Base-by-base conservation (phyloP, 495 filamentous ascomycete species). In the Astrothelium subdiscretum region DNA sequence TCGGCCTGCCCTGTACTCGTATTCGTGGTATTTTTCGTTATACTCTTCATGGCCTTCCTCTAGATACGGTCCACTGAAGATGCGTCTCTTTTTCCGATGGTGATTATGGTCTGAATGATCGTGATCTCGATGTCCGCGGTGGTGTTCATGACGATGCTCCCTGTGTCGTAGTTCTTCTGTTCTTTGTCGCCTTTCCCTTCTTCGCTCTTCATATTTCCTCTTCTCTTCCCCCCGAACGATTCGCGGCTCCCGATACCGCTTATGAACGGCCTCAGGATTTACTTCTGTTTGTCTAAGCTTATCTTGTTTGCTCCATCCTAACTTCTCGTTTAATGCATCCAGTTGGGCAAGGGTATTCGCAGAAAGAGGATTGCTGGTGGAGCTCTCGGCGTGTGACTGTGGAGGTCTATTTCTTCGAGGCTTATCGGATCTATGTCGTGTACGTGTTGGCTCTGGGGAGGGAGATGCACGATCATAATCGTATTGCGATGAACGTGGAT, bases 211-310 rank as follows among this genome's bases (percentile, higher is more conserved):
- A 64, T 63, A 73, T 73, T 61, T 70, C 75, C 62, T 62, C 67
- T 31, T 73, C 58, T 74, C 69, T 73, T 76, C 70, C 67, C 70
- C 70, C 26, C 69, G 66, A 60, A 76, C 69, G 26, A 73, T 62
- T 60, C 71, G 67, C 63, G 67, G 69, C 29, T 65, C 58, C 22
- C 69, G 68, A 62, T 72, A 62, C 66, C 71, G 62, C 12, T 71
- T 71, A 54, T 66, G 67, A 32, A 63, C 65, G 65, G 1, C 61
- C 66, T 64, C 66, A 59, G 69, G 67, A 32, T 70, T 68, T 24
- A 67, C 59, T 61, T 76, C 73, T 62, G 70, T 65, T 58, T 73
- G 68, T 62, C 59, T 67, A 63, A 60, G 51, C 64, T 61, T 62
- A 65, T 73, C 70, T 54, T 69, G 65, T 15, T 69, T 70, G 57